Evolutionary conservation across 2,329 filamentous ascomycete genomes (phyloP), one percentile per base, ranked within the genome.

Genomic region (Botrytis pseudocinerea): DNA sequence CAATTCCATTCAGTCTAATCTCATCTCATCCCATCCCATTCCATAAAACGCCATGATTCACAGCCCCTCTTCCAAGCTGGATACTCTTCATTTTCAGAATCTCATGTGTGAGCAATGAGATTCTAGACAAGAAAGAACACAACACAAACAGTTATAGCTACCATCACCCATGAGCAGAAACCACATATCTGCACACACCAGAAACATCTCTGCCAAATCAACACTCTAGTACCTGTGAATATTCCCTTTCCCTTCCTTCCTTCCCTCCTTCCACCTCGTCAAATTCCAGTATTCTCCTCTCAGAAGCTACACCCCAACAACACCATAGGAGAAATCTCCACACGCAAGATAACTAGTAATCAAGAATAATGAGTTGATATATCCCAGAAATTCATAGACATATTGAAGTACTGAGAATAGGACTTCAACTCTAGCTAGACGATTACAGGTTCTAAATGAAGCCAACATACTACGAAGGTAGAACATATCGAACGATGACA

Each of bases 141-240:
- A 14, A 1, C 10, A 51, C 22, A n/a, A 51, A n/a, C 2, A 14
- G 0, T 51, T 5, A n/a, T 6, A 51, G 4, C 25, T n/a, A 25
- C 10, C 22, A n/a, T 10, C 9, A 25, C 9, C 10, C 46, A 51
- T 0, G 1, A n/a, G 4, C 10, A 25, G 12, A 2, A 51, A 14
- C 25, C n/a, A 62, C 16, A 42, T 14, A 42, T 12, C 25, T 42
- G 3, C 38, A 62, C 20, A 22, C 38, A 62, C 7, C 48, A 6
- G 22, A n/a, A 51, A 5, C 1, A 16, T 10, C 25, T 51, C 25
- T 9, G 4, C 1, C 25, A 51, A 25, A 14, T 12, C 25, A 4
- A 12, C 10, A 2, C 6, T n/a, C 10, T n/a, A 0, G 14, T n/a
- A 1, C 1, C 10, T 51, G 1, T 6, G 0, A 51, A 25, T 5